Evolutionary conservation across 306 rosid species (phyloP), one percentile per base, ranked within the genome.

Genomic region (Crotalaria pallida): DNA sequence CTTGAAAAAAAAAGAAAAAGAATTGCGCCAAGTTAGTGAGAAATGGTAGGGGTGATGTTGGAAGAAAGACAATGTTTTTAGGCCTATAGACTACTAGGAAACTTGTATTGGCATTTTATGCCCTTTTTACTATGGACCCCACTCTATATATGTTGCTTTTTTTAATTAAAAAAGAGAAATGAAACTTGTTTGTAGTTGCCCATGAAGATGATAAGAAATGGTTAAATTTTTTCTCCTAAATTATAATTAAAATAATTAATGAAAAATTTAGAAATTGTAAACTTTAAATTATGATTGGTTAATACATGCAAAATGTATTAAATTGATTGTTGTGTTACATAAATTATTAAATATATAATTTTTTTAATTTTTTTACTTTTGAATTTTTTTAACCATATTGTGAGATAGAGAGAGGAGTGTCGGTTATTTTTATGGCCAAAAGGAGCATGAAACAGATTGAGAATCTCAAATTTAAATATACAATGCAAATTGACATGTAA

Each of bases 391-490:
- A n/a, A n/a, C n/a, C n/a, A n/a, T n/a, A n/a, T n/a, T n/a, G n/a
- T n/a, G n/a, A n/a, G n/a, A n/a, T n/a, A n/a, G n/a, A n/a, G n/a
- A n/a, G n/a, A n/a, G n/a, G n/a, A 9, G 41, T 11, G 18, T 3
- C 11, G 2, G 6, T 33, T 10, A n/a, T 55, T 74, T 72, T 71
- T 4, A n/a, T 5, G 53, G 69, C 79, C 57, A 55, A 72, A 77
- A 82, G 63, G 27, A 22, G 40, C 29, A 10, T 33, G 74, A 50
- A 50, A 18, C 48, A 49, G 33, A 34, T 49, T 62, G 66, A 78
- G 87, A 78, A 78, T 88, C 85, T 71, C 79, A 73, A 38, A 38
- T 38, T 2, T 38, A 79, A 73, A 67, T n/a, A 55, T 48, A 31
- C 65, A 34, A 45, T 19, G 44, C 44, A 58, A 40, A 57, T 23